These are phyloP conservation scores for Mercurialis annua DNA, from an alignment of 345 rosid genomes.

Conservation along the genomic window DNA sequence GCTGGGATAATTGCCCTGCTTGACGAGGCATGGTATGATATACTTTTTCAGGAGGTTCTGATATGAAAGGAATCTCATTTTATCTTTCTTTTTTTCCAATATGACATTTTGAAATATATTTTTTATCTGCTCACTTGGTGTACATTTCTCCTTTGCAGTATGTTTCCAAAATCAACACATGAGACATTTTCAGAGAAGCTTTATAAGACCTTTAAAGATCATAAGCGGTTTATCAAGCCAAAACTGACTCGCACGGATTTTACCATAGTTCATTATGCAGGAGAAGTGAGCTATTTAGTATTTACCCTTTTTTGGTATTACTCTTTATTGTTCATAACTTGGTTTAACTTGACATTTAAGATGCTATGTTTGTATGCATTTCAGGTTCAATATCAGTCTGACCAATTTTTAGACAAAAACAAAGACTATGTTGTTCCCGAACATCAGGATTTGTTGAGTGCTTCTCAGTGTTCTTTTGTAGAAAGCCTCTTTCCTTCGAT, in stretches of 20 bases:
- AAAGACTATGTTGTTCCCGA: slow-evolving; percentile 92
- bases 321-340: background rate
- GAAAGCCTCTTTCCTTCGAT: slow-evolving; percentile 64
- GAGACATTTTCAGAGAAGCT: slow-evolving; percentile 89
- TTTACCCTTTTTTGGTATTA: slow-evolving; percentile 13
- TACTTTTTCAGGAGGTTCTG: slow-evolving; percentile 14
- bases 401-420: slow-evolving; percentile 90
- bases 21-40: slow-evolving; percentile 83
- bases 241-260: slow-evolving; percentile 77
- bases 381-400: slow-evolving; percentile 91
- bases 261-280: slow-evolving; percentile 82
- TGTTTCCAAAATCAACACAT: slow-evolving; percentile 88
- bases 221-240: slow-evolving; percentile 77
- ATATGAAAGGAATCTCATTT: slow-evolving; percentile 9
- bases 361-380: slow-evolving; percentile 27
- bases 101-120: background rate
- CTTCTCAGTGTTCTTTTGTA: slow-evolving; percentile 75
- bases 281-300: slow-evolving; percentile 67
- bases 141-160: slow-evolving; percentile 42
- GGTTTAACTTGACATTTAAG: slow-evolving; percentile 4
- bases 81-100: background rate
- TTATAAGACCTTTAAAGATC: slow-evolving; percentile 71
- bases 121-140: slow-evolving; percentile 19
- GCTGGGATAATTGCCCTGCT: slow-evolving; percentile 87
- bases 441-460: slow-evolving; percentile 84